Evolutionary conservation across 1,139 yeast species (phyloP).

Genomic region (Blastobotrys elegans): DNA sequence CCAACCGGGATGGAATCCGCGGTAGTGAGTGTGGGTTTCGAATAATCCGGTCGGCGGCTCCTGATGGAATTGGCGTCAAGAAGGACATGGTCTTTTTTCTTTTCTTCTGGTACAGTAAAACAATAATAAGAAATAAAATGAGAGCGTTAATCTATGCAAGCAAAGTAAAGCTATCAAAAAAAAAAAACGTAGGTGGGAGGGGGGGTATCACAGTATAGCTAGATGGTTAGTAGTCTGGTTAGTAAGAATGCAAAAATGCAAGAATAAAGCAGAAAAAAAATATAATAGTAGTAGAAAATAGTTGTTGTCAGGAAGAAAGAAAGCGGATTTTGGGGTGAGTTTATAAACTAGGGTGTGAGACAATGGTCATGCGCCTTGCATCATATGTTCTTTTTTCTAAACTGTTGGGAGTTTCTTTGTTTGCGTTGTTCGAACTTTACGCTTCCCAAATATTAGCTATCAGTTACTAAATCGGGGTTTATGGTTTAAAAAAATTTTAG

Average conservation of each 20-base stretch:
- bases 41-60: constrained; percentile 28
- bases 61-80: constrained; percentile 21
- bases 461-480: no score
- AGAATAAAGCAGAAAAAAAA: no score
- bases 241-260: background rate
- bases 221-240: background rate
- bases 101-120: no score
- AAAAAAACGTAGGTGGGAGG: background rate
- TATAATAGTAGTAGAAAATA: no score
- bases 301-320: background rate
- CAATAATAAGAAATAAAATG: no score
- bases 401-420: no score
- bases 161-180: no score
- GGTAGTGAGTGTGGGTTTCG: constrained; percentile 30
- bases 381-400: no score
- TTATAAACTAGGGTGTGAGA: background rate
- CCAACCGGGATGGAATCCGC: constrained; percentile 23
- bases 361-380: background rate
- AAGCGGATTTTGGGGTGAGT: background rate
- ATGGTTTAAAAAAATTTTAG: no score
- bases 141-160: background rate
- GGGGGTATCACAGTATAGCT: background rate
- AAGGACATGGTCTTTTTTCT: constrained; percentile 10
- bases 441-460: no score
- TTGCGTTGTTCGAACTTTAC: no score